phyloP scores from a whole-genome alignment of 306 rosid species.

The Vachellia pachyceras region DNA sequence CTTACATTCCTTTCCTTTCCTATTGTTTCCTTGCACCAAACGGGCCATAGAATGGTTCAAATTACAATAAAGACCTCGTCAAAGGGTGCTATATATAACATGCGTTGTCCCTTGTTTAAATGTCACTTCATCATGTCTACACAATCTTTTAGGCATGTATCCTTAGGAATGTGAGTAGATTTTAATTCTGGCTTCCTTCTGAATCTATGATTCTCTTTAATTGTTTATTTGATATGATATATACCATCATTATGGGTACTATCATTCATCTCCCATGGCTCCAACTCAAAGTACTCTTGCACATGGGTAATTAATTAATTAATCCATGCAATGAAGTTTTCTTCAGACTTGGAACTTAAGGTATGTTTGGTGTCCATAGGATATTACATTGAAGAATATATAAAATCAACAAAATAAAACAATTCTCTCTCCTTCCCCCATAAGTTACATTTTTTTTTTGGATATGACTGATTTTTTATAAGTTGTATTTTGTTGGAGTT shows the following conservation, averaged over 20 bases:
- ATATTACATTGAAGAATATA: neutral
- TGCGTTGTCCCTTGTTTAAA: slow-evolving; percentile 48
- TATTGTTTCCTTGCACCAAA: too few species aligned
- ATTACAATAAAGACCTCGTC: slow-evolving; percentile 19
- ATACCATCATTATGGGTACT: neutral
- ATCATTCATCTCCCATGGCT: slow-evolving; percentile 3
- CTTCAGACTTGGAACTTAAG: slow-evolving; percentile 33
- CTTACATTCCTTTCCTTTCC: too few species aligned
- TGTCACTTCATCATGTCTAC: slow-evolving; percentile 44
- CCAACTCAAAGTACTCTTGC: slow-evolving; percentile 5
- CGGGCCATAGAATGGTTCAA: too few species aligned
- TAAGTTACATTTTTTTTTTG: too few species aligned
- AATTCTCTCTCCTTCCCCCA: too few species aligned
- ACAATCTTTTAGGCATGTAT: slow-evolving; percentile 35
- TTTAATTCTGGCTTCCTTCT: slow-evolving; percentile 42
- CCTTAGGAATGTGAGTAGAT: slow-evolving; percentile 33
- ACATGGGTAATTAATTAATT: slow-evolving; percentile 6
- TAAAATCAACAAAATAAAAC: too few species aligned
- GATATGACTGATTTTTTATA: too few species aligned
- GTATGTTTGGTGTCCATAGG: neutral
- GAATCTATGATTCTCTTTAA: neutral
- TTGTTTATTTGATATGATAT: neutral
- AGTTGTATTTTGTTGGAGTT: too few species aligned
- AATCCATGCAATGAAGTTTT: slow-evolving; percentile 34
- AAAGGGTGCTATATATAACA: neutral